Evolutionary conservation across 140 eudicot species (phyloP), one percentile per base, ranked within the genome.

Genomic region (Senecio squalidus): DNA sequence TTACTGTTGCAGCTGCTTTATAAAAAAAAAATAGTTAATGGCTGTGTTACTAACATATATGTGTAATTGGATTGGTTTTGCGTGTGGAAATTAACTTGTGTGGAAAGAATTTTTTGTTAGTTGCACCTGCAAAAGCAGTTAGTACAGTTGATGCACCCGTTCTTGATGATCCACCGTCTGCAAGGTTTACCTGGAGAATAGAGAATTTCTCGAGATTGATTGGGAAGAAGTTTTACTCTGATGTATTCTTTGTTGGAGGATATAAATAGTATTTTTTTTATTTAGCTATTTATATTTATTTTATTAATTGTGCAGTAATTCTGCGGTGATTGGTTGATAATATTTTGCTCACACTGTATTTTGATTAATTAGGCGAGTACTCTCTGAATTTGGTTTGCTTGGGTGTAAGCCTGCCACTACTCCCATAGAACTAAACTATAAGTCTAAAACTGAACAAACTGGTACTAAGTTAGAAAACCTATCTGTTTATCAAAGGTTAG

Each of bases 151-250:
- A 89, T 47, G 67, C 77, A 16, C 89, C 72, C 18, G 58, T 71
- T 24, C 83, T 66, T 38, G 95, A 85, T 60, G 95, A 85, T 64
- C 79, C 93, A 4, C 86, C 84, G 1, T 64, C 88, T 6, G 83
- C 83, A 13, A 81, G 89, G 56, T 89, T 89, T 53, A 80, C 87
- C 9, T 89, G 97, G 97, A 83, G 78, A 23, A 78, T 89, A 34
- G 82, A 76, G 63, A 82, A 80, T 60, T 85, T 89, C 38, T 79
- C 95, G 11, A 75, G 88, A 78, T 46, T 80, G 76, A 76, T 65
- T 44, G 57, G 55, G n/a, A 80, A 82, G 70, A 89, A 89, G 77
- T 55, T 68, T 29, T 89, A 82, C 66, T 89, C 97, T 24, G 89
- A 78, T 15, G 81, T 77, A 43, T 89, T 89, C 63, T 18, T 7